A percentile compares a stretch with the other conserved stretches of the same genome.
Conservation (phyloP, 2,329 filamentous ascomycete genomes). For the Colletotrichum spaethianum region DNA sequence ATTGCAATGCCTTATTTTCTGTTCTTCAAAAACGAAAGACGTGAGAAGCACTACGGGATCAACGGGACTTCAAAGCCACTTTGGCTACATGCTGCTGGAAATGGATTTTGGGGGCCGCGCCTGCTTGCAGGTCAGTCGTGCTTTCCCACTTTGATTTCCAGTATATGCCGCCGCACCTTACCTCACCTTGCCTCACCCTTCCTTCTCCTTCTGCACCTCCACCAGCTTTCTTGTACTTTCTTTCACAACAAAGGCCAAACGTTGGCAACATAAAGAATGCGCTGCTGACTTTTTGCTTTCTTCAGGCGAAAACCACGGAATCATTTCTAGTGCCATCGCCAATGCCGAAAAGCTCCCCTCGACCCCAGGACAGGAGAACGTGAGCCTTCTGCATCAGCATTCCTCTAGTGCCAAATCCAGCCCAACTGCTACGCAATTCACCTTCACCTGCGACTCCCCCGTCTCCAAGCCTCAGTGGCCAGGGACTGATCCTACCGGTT, state of each 20-base stretch:
- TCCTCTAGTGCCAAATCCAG: conserved; percentile 68
- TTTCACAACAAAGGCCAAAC: background rate
- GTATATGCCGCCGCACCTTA: background rate
- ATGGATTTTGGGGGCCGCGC: background rate
- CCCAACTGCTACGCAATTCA: conserved; percentile 89
- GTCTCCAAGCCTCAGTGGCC: conserved; percentile 86
- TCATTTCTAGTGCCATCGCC: conserved; percentile 93
- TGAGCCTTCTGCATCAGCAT: conserved; percentile 83
- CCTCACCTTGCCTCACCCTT: background rate
- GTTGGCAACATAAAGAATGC: background rate
- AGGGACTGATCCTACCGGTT: conserved; percentile 58
- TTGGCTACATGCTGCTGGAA: background rate
- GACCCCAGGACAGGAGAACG: conserved; percentile 80
- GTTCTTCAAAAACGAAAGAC: conserved; percentile 3
- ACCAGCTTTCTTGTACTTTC: background rate
- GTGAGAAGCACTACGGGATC: background rate
- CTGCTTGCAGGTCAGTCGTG: background rate
- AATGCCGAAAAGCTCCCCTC: conserved; percentile 82
- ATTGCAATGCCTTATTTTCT: background rate
- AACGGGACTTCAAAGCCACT: background rate
- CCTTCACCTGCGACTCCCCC: conserved; percentile 94
- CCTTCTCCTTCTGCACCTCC: background rate
- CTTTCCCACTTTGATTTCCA: conserved; percentile 1
- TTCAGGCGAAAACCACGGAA: conserved; percentile 73
- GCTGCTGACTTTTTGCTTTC: conserved; percentile 42